A percentile compares a stretch with the other conserved stretches of the same genome.
phyloP scores from a whole-genome alignment of 768 basidiomycete genomes.

The Infundibulicybe gibba region DNA sequence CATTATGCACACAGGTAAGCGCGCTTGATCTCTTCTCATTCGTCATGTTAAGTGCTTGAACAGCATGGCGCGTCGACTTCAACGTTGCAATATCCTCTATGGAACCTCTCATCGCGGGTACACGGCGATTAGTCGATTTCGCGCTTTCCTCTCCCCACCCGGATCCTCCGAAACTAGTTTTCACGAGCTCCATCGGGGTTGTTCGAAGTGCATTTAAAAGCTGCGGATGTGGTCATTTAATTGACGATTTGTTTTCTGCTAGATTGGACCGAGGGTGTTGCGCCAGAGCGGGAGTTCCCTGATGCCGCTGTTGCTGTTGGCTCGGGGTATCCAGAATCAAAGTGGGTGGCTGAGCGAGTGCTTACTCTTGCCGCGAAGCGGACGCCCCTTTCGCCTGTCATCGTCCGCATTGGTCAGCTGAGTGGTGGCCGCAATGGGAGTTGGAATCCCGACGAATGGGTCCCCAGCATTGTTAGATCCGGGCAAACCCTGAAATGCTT shows the following conservation, averaged over 20 bases:
- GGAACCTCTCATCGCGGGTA: constrained; percentile 35
- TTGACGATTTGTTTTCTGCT: neutral
- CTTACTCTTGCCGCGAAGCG: constrained; percentile 19
- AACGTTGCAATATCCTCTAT: constrained; percentile 39
- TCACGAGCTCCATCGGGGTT: constrained; percentile 28
- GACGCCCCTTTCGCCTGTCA: constrained; percentile 22
- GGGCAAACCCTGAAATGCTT: constrained; percentile 22
- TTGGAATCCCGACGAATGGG: constrained; percentile 42
- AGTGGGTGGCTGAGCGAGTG: constrained; percentile 37
- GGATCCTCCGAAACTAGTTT: constrained; percentile 28
- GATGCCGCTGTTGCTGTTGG: constrained; percentile 22
- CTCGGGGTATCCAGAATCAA: constrained; percentile 34
- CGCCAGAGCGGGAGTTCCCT: constrained; percentile 18
- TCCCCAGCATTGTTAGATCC: constrained; percentile 32
- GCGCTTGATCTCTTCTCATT: neutral
- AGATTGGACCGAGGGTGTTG: constrained; percentile 5
- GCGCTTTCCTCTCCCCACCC: constrained; percentile 18
- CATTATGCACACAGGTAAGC: constrained; percentile 34
- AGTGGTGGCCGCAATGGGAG: constrained; percentile 34
- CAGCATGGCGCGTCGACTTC: constrained; percentile 46
- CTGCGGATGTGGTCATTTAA: neutral
- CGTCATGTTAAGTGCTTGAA: neutral
- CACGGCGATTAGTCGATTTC: constrained; percentile 29
- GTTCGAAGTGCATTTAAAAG: constrained; percentile 10
- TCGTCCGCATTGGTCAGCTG: constrained; percentile 41